Evolutionary conservation across 2,329 filamentous ascomycete species (phyloP), one percentile per base, ranked within the genome.

Genomic region (Venturia aucupariae): DNA sequence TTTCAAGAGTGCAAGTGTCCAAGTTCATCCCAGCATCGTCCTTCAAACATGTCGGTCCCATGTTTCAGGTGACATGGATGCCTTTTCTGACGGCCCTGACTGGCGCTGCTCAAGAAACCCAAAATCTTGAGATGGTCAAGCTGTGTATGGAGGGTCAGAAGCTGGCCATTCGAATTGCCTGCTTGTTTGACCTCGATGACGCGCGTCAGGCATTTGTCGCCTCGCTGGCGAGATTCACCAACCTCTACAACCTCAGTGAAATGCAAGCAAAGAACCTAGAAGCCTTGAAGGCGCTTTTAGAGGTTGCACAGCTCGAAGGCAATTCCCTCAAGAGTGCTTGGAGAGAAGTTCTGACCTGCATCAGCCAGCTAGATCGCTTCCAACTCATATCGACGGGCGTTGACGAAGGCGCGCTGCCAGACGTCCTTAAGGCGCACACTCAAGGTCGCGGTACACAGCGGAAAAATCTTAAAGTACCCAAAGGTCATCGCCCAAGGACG

Each of bases 31-130:
- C 91, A 0, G 94, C 94, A 3, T 94, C 91, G 1, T 97, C 92
- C 0, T 92, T 91, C 74, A 93, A 91, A 70, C 94, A 99, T 74
- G 90, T 97, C 61, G 94, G 94, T 0, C 92, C 94, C 0, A 99
- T 99, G 94, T 97, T 99, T 72, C 92, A 96, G 71, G 92, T 96
- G 30, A 95, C 92, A 0, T 99, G 94, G 94, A 99, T 97, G 93
- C 96, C 93, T 11, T 95, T 97, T 75, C 89, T 99, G 71, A 97
- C 93, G 5, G 92, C 92, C 0, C 82, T 99, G 32, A 97, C 93
- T 1, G 92, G 90, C 61, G 90, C 95, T 69, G 92, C 94, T 74
- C 94, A 97, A 70, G 92, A 96, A 72, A 89, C 90, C 0, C 90
- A 96, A 69, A 97, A 97, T 71, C 81, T 96, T 4, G 92, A 97